Conservation (phyloP, 768 basidiomycete genomes). For the Naganishia antarctica region DNA sequence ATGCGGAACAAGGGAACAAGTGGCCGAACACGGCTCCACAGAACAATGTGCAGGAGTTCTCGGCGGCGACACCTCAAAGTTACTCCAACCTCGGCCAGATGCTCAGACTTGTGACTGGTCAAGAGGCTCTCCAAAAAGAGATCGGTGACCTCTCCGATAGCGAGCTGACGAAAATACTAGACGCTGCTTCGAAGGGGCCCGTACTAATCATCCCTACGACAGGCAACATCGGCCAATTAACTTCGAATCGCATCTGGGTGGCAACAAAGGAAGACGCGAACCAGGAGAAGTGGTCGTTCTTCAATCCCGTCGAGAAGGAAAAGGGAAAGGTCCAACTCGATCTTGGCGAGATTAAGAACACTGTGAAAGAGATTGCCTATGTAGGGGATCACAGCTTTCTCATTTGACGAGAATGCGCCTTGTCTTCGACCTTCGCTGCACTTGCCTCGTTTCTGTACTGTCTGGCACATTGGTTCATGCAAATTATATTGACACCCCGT, state of each 20-base stretch:
- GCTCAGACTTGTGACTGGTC: neutral
- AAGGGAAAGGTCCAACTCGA: neutral
- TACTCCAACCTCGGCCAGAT: neutral
- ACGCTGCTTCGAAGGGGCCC: neutral
- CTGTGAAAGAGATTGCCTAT: neutral
- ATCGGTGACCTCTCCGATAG: neutral
- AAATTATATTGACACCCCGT: no score
- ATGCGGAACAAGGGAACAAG: neutral
- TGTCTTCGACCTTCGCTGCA: no score
- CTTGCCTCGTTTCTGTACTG: no score
- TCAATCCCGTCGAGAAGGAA: conserved; percentile 3
- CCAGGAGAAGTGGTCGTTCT: neutral
- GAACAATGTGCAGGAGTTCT: neutral
- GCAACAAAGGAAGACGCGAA: neutral
- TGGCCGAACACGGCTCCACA: neutral
- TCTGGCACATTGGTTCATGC: no score
- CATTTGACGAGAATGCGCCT: no score
- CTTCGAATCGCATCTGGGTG: conserved; percentile 11
- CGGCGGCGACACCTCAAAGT: neutral
- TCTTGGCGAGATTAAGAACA: neutral
- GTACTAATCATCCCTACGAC: conserved; percentile 3
- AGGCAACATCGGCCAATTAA: neutral
- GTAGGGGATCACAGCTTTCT: neutral
- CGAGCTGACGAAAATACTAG: neutral
- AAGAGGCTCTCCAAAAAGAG: neutral